These are phyloP conservation scores for Stagonosporopsis tanaceti DNA, from an alignment of 2,329 filamentous ascomycete species.

Conservation along the genomic window DNA sequence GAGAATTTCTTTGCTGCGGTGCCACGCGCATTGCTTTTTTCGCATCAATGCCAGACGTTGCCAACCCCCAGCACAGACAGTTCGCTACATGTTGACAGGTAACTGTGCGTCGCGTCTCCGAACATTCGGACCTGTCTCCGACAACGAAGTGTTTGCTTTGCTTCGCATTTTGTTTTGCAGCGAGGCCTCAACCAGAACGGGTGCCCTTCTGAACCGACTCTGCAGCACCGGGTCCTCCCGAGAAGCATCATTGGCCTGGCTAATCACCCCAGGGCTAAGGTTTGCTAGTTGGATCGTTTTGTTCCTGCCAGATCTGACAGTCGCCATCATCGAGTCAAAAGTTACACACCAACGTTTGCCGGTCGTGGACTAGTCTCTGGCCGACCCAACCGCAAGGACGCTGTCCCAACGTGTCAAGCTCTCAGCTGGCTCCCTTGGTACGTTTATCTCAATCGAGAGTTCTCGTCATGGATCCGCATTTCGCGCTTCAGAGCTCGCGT, in stretches of 20 bases:
- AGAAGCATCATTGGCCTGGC: constrained; percentile 9
- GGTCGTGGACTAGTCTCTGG: constrained; percentile 14
- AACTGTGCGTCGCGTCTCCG: constrained; percentile 3
- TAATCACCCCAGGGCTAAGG: constrained; percentile 1
- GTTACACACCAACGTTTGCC: constrained; percentile 8
- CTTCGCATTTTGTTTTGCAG: neutral
- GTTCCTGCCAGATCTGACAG: constrained; percentile 12
- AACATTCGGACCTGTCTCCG: constrained; percentile 7
- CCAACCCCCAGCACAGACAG: constrained; percentile 8
- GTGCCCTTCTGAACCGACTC: neutral
- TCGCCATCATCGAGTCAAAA: constrained; percentile 17
- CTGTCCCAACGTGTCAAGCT: constrained; percentile 6
- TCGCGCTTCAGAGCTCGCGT: constrained; percentile 10
- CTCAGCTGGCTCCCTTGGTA: constrained; percentile 24
- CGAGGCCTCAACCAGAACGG: constrained; percentile 3
- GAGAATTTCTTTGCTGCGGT: constrained; percentile 13
- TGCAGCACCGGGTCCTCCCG: constrained; percentile 12
- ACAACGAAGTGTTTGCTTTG: neutral
- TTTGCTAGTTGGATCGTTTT: constrained; percentile 16
- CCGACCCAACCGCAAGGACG: constrained; percentile 3
- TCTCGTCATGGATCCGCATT: constrained; percentile 30
- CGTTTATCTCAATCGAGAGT: constrained; percentile 29
- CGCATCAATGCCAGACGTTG: constrained; percentile 14
- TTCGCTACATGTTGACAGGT: constrained; percentile 1
- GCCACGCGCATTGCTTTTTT: constrained; percentile 9